Conservation (phyloP, 805 yeast genomes). For the Starmerella vaccinii region DNA sequence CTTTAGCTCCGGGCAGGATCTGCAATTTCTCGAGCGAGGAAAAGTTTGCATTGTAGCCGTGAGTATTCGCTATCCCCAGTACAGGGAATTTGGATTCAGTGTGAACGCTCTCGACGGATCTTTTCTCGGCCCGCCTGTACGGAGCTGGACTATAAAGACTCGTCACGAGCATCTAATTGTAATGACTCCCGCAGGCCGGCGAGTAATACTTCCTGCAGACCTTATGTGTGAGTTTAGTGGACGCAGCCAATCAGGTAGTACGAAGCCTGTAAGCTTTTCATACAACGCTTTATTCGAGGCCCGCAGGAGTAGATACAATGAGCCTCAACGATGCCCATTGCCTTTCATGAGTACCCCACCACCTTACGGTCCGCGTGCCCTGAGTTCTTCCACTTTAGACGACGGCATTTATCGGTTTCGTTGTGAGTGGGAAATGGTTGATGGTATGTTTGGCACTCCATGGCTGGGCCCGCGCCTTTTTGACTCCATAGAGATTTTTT, state of each 20-base stretch:
- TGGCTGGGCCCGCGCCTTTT: conserved; percentile 15
- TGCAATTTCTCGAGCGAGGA: not conserved
- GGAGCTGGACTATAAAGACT: not conserved
- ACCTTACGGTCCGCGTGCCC: not conserved
- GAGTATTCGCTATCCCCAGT: conserved; percentile 15
- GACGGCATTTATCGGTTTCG: not conserved
- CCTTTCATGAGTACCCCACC: not conserved
- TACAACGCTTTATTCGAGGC: not conserved
- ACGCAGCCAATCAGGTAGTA: not conserved
- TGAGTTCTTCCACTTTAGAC: not conserved
- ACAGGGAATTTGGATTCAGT: conserved; percentile 8
- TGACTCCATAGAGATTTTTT: conserved; percentile 20
- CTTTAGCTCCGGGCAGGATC: conserved; percentile 10
- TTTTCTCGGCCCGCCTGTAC: not conserved
- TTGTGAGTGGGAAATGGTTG: conserved; percentile 19
- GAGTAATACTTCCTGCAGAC: not conserved
- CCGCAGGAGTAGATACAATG: not conserved
- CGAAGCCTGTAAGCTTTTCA: not conserved
- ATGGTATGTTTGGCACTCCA: conserved; percentile 17
- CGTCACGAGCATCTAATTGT: not conserved
- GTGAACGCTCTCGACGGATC: not conserved
- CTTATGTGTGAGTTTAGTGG: not conserved
- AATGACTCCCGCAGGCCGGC: not conserved
- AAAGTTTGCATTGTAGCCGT: conserved; percentile 7
- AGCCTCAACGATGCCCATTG: not conserved